Base-by-base conservation (phyloP, 202 grass and related monocot genomes). In the Hordeum pubiflorum region DNA sequence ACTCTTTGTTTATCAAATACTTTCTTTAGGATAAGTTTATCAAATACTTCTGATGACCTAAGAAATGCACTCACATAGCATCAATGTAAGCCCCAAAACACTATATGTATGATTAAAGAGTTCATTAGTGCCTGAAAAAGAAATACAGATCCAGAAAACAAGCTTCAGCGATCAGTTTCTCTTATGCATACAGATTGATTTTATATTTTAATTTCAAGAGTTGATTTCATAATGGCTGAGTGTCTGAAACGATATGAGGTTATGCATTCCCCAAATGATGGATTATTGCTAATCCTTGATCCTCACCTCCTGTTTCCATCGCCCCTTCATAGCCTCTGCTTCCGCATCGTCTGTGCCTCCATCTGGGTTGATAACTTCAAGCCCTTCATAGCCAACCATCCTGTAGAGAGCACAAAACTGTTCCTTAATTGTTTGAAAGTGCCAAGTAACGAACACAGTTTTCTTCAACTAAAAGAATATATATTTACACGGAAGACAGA, bases 341-440 rank as follows among this genome's bases (percentile, higher is more conserved):
- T 98, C 92, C 0, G 92, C 95, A 89, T 98, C 95, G 3, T 98
- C 90, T 0, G 82, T 90, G 69, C 92, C 86, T 86, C 95, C 95
- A 75, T 98, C 95, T 17, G 95, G 95, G 41, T 93, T 98, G 76
- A 98, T 88, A 46, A 98, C 95, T 82, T 98, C 92, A 82, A 98
- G 92, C 38, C 95, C 95, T 88, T 97, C 94, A 73, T 97, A 97
- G 20, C 91, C 88, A 10, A 93, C 32, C 71, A 94, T 79, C 84
- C 94, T 97, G 57, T 21, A 78, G 18, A 80, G 10, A 73, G 37
- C 18, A 79, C 37, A 69, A 48, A 83, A 80, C 33, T 58, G 34
- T 27, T 81, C 15, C 21, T 34, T 20, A 32, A n/a, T 24, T 12
- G 15, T 75, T 74, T 74, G 14, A 82, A 89, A 61, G 15, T 41